Percentiles rank a stretch among this genome's conserved stretches.
phyloP scores from a whole-genome alignment of 495 filamentous ascomycete species.

The Podospora appendiculata region DNA sequence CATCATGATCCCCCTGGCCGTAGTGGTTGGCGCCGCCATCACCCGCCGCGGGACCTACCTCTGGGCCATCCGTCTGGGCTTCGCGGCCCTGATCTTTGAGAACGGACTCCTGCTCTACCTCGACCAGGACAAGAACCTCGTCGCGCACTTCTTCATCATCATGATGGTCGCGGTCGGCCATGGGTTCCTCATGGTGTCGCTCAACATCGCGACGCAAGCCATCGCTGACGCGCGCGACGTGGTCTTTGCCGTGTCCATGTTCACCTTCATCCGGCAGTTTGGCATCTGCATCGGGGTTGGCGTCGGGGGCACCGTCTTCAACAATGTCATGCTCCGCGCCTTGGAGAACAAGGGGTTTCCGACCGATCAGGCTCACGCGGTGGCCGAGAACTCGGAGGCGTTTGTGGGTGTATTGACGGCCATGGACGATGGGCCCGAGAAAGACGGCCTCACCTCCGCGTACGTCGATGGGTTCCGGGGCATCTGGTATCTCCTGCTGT shows the following conservation, averaged over 20 bases:
- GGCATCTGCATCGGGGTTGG: conserved; percentile 55
- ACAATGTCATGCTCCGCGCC: conserved; percentile 35
- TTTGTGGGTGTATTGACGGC: background rate
- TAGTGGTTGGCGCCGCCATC: conserved; percentile 37
- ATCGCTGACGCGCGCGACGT: conserved; percentile 16
- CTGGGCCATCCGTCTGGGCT: conserved; percentile 43
- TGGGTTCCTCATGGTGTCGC: conserved; percentile 38
- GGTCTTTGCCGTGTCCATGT: conserved; percentile 39
- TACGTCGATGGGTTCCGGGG: background rate
- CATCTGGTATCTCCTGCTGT: background rate
- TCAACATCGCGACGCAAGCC: conserved; percentile 42
- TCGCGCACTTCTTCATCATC: conserved; percentile 40
- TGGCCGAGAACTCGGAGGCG: conserved; percentile 31
- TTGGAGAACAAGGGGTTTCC: conserved; percentile 23
- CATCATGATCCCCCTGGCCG: conserved; percentile 36
- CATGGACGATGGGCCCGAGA: conserved; percentile 32
- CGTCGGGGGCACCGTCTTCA: conserved; percentile 50
- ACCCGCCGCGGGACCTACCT: conserved; percentile 39
- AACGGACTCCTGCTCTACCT: conserved; percentile 35
- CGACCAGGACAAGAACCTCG: conserved; percentile 29
- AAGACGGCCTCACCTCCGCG: background rate
- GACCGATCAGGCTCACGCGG: conserved; percentile 20
- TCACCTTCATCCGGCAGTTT: conserved; percentile 46
- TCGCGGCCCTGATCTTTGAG: conserved; percentile 42
- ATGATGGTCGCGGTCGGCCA: conserved; percentile 41